Conservation (phyloP, 2,329 filamentous ascomycete genomes). For the Beauveria sp. region DNA sequence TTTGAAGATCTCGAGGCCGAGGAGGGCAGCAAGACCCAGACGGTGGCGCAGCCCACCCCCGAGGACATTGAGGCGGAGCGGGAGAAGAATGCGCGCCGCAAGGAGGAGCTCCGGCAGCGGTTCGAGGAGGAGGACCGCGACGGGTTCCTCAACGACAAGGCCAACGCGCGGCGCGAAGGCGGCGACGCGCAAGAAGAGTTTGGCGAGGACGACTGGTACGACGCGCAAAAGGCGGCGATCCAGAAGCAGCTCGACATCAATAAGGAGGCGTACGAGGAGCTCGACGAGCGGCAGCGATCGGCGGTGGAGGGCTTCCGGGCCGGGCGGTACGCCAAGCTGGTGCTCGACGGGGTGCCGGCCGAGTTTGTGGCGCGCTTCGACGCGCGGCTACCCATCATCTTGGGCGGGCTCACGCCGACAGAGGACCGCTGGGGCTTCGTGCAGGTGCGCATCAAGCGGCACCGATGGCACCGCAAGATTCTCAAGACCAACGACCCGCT, state of each 20-base stretch:
- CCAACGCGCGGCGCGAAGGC: constrained; percentile 62
- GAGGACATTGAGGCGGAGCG: constrained; percentile 76
- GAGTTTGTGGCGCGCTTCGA: constrained; percentile 85
- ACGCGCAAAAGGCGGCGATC: constrained; percentile 86
- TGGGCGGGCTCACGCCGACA: constrained; percentile 86
- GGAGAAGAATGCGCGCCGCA: constrained; percentile 80
- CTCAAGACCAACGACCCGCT: constrained; percentile 96
- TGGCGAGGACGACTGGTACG: constrained; percentile 98
- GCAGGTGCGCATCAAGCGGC: constrained; percentile 92
- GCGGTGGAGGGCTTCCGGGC: constrained; percentile 86
- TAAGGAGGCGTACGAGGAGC: constrained; percentile 78
- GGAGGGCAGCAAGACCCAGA: constrained; percentile 48
- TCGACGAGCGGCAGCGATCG: constrained; percentile 76
- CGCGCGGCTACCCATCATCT: constrained; percentile 71
- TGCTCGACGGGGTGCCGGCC: constrained; percentile 80
- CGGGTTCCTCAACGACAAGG: constrained; percentile 86
- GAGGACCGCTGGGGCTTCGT: constrained; percentile 95
- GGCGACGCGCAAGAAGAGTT: constrained; percentile 72
- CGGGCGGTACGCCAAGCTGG: constrained; percentile 86
- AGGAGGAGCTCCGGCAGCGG: constrained; percentile 87
- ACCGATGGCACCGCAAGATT: constrained; percentile 99
- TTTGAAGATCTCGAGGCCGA: constrained; percentile 54
- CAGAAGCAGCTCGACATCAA: constrained; percentile 98
- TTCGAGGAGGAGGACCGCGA: constrained; percentile 99
- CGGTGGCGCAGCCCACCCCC: constrained; percentile 34